phyloP scores from a whole-genome alignment of 495 filamentous ascomycete species.

The Rhizodiscina lignyota region DNA sequence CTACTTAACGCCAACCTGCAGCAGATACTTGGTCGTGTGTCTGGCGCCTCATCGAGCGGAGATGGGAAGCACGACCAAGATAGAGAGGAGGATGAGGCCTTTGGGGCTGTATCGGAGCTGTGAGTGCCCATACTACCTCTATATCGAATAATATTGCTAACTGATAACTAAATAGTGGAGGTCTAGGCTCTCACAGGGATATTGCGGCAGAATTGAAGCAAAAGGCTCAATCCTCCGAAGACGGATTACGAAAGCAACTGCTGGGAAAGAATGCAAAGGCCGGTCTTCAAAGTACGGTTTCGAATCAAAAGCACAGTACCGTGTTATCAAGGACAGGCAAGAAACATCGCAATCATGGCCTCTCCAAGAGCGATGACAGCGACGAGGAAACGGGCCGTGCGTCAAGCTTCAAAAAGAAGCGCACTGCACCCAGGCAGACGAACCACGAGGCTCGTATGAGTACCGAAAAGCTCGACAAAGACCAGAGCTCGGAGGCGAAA shows the following conservation, averaged over 20 bases:
- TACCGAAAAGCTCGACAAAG: neutral
- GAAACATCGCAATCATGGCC: neutral
- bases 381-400: slow-evolving; percentile 22
- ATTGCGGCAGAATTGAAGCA: neutral
- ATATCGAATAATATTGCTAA: neutral
- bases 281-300: neutral
- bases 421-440: slow-evolving; percentile 1
- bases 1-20: too few species aligned
- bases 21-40: too few species aligned
- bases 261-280: slow-evolving; percentile 24
- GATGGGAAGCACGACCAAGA: slow-evolving; percentile 10
- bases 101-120: slow-evolving; percentile 24
- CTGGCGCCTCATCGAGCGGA: too few species aligned
- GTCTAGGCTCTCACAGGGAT: neutral
- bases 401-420: slow-evolving; percentile 17
- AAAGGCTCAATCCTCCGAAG: slow-evolving; percentile 16
- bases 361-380: slow-evolving; percentile 17
- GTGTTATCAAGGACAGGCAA: neutral
- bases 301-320: neutral
- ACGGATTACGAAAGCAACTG: slow-evolving; percentile 24
- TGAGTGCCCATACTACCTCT: slow-evolving; percentile 5
- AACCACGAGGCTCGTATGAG: neutral
- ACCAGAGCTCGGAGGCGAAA: neutral
- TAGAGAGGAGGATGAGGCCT: slow-evolving; percentile 24
- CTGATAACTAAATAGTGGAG: neutral